Conservation (phyloP, 139 green algal species). For the Chlamydomonas sp. region DNA sequence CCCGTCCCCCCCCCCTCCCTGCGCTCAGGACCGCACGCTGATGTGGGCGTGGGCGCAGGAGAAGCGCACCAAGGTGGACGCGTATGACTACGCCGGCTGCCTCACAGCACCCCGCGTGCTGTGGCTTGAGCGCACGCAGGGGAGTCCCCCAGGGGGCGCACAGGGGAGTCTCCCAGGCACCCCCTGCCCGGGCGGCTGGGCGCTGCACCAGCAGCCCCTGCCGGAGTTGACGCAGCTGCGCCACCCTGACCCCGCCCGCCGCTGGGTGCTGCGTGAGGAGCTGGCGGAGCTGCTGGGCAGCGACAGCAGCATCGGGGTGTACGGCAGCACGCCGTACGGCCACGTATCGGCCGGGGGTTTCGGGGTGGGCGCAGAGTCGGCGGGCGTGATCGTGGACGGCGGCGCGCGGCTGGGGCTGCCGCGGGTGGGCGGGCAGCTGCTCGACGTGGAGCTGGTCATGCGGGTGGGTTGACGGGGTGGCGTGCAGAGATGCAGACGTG, state of each 20-base stretch:
- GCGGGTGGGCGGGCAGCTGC: conserved; percentile 27
- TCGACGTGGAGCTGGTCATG: conserved; percentile 50
- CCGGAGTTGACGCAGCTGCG: conserved; percentile 47
- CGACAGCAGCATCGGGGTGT: no score
- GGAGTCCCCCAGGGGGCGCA: not conserved
- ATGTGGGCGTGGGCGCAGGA: conserved; percentile 93
- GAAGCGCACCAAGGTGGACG: conserved; percentile 65
- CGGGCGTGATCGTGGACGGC: conserved; percentile 4
- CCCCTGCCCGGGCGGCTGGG: not conserved
- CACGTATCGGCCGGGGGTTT: no score
- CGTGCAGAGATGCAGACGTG: no score
- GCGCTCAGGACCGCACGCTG: conserved; percentile 71
- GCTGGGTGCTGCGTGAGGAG: conserved; percentile 24
- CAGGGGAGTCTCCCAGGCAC: not conserved
- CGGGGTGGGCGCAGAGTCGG: not conserved
- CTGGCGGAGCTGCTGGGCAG: not conserved
- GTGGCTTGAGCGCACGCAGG: conserved; percentile 33
- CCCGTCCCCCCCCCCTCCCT: not conserved
- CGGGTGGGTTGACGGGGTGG: not conserved
- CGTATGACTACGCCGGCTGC: conserved; percentile 88
- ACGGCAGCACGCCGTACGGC: no score
- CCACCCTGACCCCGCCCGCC: not conserved
- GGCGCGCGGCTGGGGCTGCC: conserved; percentile 27
- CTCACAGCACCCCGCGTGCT: conserved; percentile 80
- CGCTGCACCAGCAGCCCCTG: conserved; percentile 51